Base-by-base conservation (phyloP, 352 stramenopile species). In the Phytopythium litorale region DNA sequence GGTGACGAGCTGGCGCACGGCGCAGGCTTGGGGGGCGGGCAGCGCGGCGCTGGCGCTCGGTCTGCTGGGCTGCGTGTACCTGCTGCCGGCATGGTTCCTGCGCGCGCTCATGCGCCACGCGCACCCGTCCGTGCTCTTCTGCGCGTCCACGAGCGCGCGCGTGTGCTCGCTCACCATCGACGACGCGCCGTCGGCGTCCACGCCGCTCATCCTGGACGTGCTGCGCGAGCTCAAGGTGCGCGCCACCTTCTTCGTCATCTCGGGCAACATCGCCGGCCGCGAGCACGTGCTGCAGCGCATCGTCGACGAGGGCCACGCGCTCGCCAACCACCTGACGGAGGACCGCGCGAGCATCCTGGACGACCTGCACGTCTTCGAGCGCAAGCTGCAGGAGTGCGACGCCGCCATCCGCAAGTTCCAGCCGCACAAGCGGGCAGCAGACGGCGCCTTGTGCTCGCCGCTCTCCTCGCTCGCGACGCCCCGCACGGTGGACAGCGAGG, bases 201-300 rank as follows among this genome's bases (percentile, higher is more conserved):
- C 87, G 33, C 63, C 78, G 32, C 70, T 71, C 48, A 86, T 95
- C 52, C 84, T 95, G 25, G 87, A 95, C 42, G 66, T 92, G 21
- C 67, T 95, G 49, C 73, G 70, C 19, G 64, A 81, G 33, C 60
- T 89, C 67, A 70, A 72, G 32, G 71, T 92, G 46, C 84, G 80
- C 46, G 87, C 87, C 54, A 93, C 86, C 55, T 95, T 95, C 69
- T 95, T 95, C 63, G 78, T 95, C 72, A 95, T 95, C 71, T 89
- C 82, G 3, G 65, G 71, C 59, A 73, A 85, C 55, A 89, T 93
- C 43, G 60, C 67, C 9, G 84, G 82, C 37, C 73, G 84, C 50
- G 86, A 95, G 62, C 71, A 90, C 12, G 72, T 89, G 13, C 48
- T 95, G 40, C 69, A 70, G 19, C 84, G 84, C 52, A 95, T 95